A percentile compares a stretch with the other conserved stretches of the same genome.
Conservation (phyloP, 495 filamentous ascomycete species). For the Penicillium psychrofluorescens region DNA sequence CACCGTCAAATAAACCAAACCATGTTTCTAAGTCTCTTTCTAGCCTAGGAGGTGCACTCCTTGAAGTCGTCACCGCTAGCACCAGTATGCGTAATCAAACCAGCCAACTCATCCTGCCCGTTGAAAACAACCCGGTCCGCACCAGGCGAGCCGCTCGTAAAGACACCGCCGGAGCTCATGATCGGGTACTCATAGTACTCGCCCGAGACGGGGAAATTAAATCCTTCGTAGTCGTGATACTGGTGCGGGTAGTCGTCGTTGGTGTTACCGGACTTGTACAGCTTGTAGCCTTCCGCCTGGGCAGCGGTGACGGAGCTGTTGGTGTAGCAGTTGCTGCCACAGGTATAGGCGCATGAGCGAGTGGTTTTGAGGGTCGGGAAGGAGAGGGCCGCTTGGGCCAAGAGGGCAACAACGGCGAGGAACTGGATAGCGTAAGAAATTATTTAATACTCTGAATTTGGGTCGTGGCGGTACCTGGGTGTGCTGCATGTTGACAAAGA, state of each 20-base stretch:
- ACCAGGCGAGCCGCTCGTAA: slow-evolving; percentile 59
- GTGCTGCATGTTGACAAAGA: slow-evolving; percentile 19
- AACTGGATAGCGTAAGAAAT: slow-evolving; percentile 3
- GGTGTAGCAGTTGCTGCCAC: slow-evolving; percentile 45
- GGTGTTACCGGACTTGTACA: slow-evolving; percentile 37
- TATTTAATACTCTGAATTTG: too few species aligned
- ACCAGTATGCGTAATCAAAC: slow-evolving; percentile 62
- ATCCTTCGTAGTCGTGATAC: slow-evolving; percentile 70
- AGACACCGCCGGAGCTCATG: slow-evolving; percentile 42
- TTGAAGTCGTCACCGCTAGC: slow-evolving; percentile 61
- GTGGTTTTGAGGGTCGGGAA: slow-evolving; percentile 21
- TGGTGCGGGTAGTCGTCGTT: slow-evolving; percentile 58
- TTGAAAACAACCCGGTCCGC: slow-evolving; percentile 69
- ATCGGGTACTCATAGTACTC: slow-evolving; percentile 73
- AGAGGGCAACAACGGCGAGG: slow-evolving; percentile 6
- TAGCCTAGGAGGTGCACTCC: slow-evolving; percentile 30
- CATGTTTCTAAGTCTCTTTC: too few species aligned
- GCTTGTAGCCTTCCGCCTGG: slow-evolving; percentile 39
- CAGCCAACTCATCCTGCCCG: slow-evolving; percentile 39
- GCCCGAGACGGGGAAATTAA: slow-evolving; percentile 53
- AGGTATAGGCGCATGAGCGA: slow-evolving; percentile 43
- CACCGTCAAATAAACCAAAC: too few species aligned
- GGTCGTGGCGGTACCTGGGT: slow-evolving; percentile 13
- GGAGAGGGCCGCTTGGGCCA: too few species aligned
- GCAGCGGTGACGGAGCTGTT: slow-evolving; percentile 41